These are phyloP conservation scores for Gypsophila paniculata DNA, from an alignment of 179 eudicot genomes.

Conservation along the genomic window DNA sequence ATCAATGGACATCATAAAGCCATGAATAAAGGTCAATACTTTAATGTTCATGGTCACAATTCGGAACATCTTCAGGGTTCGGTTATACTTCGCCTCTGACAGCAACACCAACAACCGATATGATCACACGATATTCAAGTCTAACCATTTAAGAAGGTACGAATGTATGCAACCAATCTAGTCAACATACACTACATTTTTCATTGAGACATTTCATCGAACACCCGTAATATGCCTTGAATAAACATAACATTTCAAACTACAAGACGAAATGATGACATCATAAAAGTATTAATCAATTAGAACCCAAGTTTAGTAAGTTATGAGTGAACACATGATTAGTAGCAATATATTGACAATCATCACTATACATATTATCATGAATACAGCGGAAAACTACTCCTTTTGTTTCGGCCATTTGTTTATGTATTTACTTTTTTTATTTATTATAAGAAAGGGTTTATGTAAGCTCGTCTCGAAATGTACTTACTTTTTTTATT, in stretches of 20 bases:
- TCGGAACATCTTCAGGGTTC: neutral
- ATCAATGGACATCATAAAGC: neutral
- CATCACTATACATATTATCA: too few relatives aligned
- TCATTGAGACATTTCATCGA: slow-evolving; percentile 20
- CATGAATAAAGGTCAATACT: neutral
- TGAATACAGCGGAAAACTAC: too few relatives aligned
- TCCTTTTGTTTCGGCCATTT: too few relatives aligned
- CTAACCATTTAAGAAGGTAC: neutral
- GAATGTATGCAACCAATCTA: neutral
- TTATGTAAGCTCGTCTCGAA: too few relatives aligned
- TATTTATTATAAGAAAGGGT: too few relatives aligned
- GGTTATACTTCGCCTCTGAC: neutral
- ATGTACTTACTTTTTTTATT: too few relatives aligned
- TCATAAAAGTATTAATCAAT: neutral
- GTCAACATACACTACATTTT: slow-evolving; percentile 4
- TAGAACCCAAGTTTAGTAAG: neutral
- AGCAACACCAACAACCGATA: neutral
- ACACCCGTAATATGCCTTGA: slow-evolving; percentile 11
- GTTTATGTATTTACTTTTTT: too few relatives aligned
- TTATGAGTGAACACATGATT: neutral
- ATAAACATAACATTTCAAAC: too few relatives aligned
- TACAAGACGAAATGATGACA: too few relatives aligned
- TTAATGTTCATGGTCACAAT: neutral
- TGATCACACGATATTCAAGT: neutral
- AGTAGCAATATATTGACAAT: neutral